A percentile compares a stretch with the other conserved stretches of the same genome.
phyloP scores from a whole-genome alignment of 192 early-diverging fungal genomes.

The Coemansia sp. region DNA sequence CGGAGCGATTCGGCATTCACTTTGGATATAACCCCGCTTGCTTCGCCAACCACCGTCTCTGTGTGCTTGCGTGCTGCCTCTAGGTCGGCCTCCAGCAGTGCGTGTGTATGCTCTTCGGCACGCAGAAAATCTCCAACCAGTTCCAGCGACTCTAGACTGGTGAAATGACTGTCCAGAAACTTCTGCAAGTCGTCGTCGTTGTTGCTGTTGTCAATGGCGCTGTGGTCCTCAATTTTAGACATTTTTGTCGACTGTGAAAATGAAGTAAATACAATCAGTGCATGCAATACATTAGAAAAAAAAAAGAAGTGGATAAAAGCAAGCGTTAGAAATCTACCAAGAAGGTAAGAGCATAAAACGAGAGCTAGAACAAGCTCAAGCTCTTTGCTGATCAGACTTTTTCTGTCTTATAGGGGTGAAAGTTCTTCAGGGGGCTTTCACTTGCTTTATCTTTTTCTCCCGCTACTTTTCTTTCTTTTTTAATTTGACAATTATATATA shows the following conservation, averaged over 20 bases:
- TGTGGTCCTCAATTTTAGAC: conserved; percentile 6
- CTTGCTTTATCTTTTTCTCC: too few relatives aligned
- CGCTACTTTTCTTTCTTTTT: background rate
- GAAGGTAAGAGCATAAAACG: background rate
- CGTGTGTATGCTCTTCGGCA: conserved; percentile 41
- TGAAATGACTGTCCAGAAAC: conserved; percentile 45
- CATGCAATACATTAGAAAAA: background rate
- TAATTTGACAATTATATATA: background rate
- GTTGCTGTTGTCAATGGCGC: conserved; percentile 5
- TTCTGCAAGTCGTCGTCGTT: conserved; percentile 16
- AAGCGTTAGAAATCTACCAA: background rate
- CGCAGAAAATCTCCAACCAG: conserved; percentile 39
- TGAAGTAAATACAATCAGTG: background rate
- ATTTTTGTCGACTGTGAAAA: conserved; percentile 1
- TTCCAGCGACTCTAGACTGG: conserved; percentile 44
- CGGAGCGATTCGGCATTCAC: conserved; percentile 21
- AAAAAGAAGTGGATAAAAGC: background rate
- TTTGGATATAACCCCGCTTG: conserved; percentile 4
- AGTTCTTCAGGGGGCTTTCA: too few relatives aligned
- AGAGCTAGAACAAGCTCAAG: background rate
- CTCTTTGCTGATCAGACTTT: background rate
- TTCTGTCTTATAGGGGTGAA: too few relatives aligned
- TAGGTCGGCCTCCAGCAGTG: conserved; percentile 22
- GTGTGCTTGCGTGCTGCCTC: conserved; percentile 5
- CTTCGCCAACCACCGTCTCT: conserved; percentile 19